Evolutionary conservation across 139 green algal genomes (phyloP).

Genomic region (Chlamydomonas eustigma): DNA sequence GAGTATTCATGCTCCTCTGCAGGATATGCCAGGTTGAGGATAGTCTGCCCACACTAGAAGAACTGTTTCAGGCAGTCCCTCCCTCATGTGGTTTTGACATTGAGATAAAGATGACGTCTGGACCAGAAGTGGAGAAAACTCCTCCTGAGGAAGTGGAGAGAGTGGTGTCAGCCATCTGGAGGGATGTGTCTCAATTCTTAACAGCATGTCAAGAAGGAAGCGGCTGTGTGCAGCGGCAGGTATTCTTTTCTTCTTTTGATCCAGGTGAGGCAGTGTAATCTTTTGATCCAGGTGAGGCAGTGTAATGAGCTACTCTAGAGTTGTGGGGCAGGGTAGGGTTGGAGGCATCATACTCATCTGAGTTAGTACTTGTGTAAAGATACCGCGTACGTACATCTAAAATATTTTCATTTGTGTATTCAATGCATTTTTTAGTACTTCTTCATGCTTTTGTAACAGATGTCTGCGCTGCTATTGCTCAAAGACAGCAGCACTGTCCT

Average conservation of each 20-base stretch:
- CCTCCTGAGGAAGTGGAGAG: constrained; percentile 55
- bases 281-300: constrained; percentile 86
- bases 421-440: too few species aligned
- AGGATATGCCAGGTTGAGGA: constrained; percentile 60
- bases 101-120: constrained; percentile 84
- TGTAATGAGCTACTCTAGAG: constrained; percentile 72
- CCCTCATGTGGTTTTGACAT: constrained; percentile 71
- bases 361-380: too few species aligned
- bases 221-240: background rate
- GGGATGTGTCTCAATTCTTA: too few species aligned
- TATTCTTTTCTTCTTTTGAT: constrained; percentile 79
- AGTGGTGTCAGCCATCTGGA: constrained; percentile 36
- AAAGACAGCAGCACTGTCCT: constrained; percentile 33
- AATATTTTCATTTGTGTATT: too few species aligned
- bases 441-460: too few species aligned
- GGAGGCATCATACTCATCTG: too few species aligned
- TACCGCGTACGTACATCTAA: too few species aligned
- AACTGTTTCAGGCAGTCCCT: constrained; percentile 60
- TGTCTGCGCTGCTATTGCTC: background rate
- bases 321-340: constrained; percentile 16
- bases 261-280: constrained; percentile 72
- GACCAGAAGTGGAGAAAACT: constrained; percentile 44
- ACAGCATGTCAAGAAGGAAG: background rate
- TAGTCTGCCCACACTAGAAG: constrained; percentile 65
- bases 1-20: too few species aligned